Base-by-base conservation (phyloP, 2,329 filamentous ascomycete genomes). In the Teratosphaeriaceae sp. region DNA sequence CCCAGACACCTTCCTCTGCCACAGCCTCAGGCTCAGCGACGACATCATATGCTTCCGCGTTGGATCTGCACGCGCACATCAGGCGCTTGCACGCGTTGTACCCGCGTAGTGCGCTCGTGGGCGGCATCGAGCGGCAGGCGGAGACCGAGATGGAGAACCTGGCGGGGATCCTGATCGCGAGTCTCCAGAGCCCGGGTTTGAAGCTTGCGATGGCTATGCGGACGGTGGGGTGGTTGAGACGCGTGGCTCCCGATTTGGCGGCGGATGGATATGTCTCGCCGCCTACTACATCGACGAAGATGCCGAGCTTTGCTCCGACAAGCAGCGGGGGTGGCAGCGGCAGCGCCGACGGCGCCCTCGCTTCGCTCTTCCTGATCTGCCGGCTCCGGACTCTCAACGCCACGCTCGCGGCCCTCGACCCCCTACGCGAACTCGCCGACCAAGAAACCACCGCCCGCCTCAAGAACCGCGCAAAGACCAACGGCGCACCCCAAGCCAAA, bases 61-160 rank as follows among this genome's bases (percentile, higher is more conserved):
- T 98, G 24, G 92, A 98, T 63, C 74, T 98, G 2, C 85, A 94
- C 60, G 84, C 86, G n/a, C 92, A 97, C 62, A 92, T 96, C 60
- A 86, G 87, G 54, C 80, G 92, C 6, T 73, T 98, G 5, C 81
- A 88, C 47, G 79, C 81, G 0, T 71, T 97, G 21, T 94, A 96
- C 61, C 85, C 89, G 0, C 73, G 82, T 40, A 95, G 88, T 0
- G 70, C 77, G 0, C 71, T 97, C 33, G 76, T 97, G 20, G 73
- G 73, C 15, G 82, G 84, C 19, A 82, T 97, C 16, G 74, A 81
- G 8, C 61, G 68, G 2, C 87, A 96, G 61, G 86, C 90, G 8
- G 88, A 95, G 55, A 80, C 80, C 41, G 86, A 88, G 27, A 94
- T 97, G 76, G 85, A 85, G 56, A 81, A 85, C 44, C 88, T 97